phyloP scores from a whole-genome alignment of 78 protist genomes.

The Chrysochromulina parva region DNA sequence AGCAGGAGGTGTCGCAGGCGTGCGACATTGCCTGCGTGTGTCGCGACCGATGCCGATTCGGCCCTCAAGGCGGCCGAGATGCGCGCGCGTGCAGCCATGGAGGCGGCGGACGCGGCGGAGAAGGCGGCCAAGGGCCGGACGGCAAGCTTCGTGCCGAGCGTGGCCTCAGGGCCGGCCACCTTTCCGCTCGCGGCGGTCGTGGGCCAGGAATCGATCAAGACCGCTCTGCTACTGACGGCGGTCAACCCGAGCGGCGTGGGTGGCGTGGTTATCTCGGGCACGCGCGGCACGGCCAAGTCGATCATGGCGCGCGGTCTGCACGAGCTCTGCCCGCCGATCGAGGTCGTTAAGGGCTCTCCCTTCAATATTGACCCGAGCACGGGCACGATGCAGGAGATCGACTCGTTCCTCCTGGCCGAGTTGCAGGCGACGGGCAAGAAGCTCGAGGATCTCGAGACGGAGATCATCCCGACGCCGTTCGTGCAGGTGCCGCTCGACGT shows the following conservation, averaged over 20 bases:
- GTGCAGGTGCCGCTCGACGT: conserved; percentile 42
- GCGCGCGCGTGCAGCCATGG: too few relatives aligned
- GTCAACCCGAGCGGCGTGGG: conserved; percentile 33
- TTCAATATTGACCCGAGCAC: conserved; percentile 29
- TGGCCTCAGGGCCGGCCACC: neutral
- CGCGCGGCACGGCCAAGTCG: conserved; percentile 54
- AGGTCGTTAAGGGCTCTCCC: conserved; percentile 29
- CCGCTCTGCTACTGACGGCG: conserved; percentile 15
- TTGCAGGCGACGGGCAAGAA: neutral
- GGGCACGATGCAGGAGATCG: neutral
- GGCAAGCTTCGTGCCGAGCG: neutral
- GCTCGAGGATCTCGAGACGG: neutral
- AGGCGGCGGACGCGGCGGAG: too few relatives aligned
- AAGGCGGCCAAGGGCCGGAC: too few relatives aligned
- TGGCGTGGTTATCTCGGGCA: conserved; percentile 49
- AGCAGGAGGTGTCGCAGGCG: too few relatives aligned
- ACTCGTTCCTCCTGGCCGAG: neutral
- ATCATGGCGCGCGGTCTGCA: conserved; percentile 54
- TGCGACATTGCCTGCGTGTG: too few relatives aligned
- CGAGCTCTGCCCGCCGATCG: conserved; percentile 47
- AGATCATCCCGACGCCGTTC: conserved; percentile 28
- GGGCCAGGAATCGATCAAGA: conserved; percentile 32
- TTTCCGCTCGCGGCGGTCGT: conserved; percentile 31
- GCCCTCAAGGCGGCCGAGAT: too few relatives aligned
- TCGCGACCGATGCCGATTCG: too few relatives aligned